Evolutionary conservation across 306 rosid species (phyloP).

Genomic region (Vigna radiata): DNA sequence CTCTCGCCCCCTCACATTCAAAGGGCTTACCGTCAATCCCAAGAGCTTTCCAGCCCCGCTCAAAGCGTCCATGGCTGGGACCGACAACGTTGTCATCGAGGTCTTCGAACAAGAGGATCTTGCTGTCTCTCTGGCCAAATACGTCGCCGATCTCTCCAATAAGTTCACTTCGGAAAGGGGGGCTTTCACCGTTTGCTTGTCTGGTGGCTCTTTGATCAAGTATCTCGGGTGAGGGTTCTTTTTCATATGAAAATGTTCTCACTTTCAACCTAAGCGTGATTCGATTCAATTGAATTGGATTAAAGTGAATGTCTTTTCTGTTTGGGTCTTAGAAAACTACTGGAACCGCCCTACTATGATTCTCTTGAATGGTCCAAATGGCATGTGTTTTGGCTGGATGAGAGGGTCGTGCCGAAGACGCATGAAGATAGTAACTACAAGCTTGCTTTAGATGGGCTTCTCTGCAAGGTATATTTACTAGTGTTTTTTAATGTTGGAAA

Average conservation of each 20-base stretch:
- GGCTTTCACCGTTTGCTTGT: constrained; percentile 75
- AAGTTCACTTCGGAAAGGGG: constrained; percentile 71
- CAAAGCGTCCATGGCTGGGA: constrained; percentile 52
- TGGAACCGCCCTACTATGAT: constrained; percentile 72
- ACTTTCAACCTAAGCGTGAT: background rate
- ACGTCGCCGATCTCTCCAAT: constrained; percentile 81
- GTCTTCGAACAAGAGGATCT: constrained; percentile 74
- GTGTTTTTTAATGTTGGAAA: background rate
- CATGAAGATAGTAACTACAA: constrained; percentile 94
- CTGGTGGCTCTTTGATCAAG: constrained; percentile 88
- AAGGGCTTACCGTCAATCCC: background rate
- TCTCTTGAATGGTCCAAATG: constrained; percentile 84
- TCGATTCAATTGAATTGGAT: background rate
- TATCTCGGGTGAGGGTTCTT: constrained; percentile 57
- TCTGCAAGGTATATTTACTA: constrained; percentile 68
- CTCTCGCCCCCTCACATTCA: constrained; percentile 21
- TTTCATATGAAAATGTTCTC: background rate
- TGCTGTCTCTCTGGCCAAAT: constrained; percentile 71
- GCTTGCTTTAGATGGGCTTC: constrained; percentile 88
- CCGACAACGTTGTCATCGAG: constrained; percentile 48
- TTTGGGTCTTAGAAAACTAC: constrained; percentile 66
- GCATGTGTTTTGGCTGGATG: constrained; percentile 96
- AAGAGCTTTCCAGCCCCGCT: background rate
- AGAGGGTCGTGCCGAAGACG: constrained; percentile 91
- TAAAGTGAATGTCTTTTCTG: background rate